These are phyloP conservation scores for Xylaria sp. DNA, from an alignment of 2,329 filamentous ascomycete genomes.

Conservation along the genomic window DNA sequence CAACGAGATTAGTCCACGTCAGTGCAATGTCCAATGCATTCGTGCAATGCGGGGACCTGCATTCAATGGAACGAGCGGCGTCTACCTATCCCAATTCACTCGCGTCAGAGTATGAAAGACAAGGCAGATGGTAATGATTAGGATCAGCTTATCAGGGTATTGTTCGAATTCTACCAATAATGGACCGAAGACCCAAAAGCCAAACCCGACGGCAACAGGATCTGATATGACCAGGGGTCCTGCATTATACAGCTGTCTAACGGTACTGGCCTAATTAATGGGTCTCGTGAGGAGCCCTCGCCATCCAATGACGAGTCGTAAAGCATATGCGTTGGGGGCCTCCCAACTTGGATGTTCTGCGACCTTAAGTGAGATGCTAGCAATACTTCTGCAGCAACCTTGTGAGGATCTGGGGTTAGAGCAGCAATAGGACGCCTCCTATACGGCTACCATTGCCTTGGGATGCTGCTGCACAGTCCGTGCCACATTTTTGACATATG, in stretches of 20 bases:
- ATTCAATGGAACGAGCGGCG: slow-evolving; percentile 34
- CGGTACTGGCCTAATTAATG: slow-evolving; percentile 32
- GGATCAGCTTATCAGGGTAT: slow-evolving; percentile 36
- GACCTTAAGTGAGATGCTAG: slow-evolving; percentile 32
- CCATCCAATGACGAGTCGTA: slow-evolving; percentile 32
- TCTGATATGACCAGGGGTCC: slow-evolving; percentile 30
- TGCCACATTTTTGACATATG: slow-evolving; percentile 8
- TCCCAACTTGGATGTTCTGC: slow-evolving; percentile 29
- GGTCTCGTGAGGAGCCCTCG: slow-evolving; percentile 14
- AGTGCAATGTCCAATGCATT: slow-evolving; percentile 32
- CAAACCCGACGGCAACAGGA: slow-evolving; percentile 25
- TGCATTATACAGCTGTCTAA: slow-evolving; percentile 33
- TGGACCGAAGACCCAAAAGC: slow-evolving; percentile 16
- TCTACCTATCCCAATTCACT: slow-evolving; percentile 22
- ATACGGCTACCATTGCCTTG: slow-evolving; percentile 39
- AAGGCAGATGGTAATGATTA: slow-evolving; percentile 18
- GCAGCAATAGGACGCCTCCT: slow-evolving; percentile 38
- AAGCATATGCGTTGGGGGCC: slow-evolving; percentile 23
- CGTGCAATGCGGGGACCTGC: slow-evolving; percentile 45
- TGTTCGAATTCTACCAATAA: slow-evolving; percentile 22
- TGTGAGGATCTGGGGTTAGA: slow-evolving; percentile 38
- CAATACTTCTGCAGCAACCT: slow-evolving; percentile 35
- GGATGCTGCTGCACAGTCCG: slow-evolving; percentile 31
- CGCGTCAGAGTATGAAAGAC: slow-evolving; percentile 19
- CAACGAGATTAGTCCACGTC: slow-evolving; percentile 41